Evolutionary conservation across 2,329 filamentous ascomycete species (phyloP), one percentile per base, ranked within the genome.

Genomic region (Fusarium odoratissimum): DNA sequence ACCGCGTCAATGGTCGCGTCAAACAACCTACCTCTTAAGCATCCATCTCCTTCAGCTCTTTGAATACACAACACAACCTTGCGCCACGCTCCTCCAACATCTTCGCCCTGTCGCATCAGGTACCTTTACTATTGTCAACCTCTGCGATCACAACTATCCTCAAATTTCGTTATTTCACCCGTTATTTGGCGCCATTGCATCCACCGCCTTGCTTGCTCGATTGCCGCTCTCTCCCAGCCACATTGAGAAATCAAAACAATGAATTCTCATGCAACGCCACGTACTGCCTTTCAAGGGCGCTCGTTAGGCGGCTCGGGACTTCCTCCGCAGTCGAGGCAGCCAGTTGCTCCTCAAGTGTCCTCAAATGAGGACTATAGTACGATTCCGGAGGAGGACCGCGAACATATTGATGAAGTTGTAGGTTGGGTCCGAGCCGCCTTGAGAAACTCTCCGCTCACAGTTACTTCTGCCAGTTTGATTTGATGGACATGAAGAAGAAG

Each of bases 401-500:
- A 97, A 79, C 95, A 98, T 82, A 95, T 98, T 72, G 94, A 94
- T 80, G 95, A 98, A 86, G 95, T 95, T 72, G 94, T 97, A 89
- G 79, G 92, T 86, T 51, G 41, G 54, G 40, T 41, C 35, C 31
- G 33, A 38, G 14, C 56, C 46, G 49, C 42, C 41, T 33, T 45
- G n/a, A 30, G 38, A 60, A 62, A 33, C 16, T 16, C 44, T 61
- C 31, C 21, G 42, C 78, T 79, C 52, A 78, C 73, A 13, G 23
- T 23, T 35, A 3, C 38, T 57, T 38, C 41, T 66, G 12, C 31
- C 74, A 97, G 93, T 98, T 98, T 83, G 91, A 92, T 70, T 91
- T 98, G 74, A 98, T 99, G 87, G 96, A 98, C 82, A 92, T 97
- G 79, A 95, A 98, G 87, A 95, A 97, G 82, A 95, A 98, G 84